Percentiles rank a stretch among this genome's conserved stretches.
Evolutionary conservation across 2,329 filamentous ascomycete species (phyloP).

Genomic region (Pseudofabraea citricarpa): DNA sequence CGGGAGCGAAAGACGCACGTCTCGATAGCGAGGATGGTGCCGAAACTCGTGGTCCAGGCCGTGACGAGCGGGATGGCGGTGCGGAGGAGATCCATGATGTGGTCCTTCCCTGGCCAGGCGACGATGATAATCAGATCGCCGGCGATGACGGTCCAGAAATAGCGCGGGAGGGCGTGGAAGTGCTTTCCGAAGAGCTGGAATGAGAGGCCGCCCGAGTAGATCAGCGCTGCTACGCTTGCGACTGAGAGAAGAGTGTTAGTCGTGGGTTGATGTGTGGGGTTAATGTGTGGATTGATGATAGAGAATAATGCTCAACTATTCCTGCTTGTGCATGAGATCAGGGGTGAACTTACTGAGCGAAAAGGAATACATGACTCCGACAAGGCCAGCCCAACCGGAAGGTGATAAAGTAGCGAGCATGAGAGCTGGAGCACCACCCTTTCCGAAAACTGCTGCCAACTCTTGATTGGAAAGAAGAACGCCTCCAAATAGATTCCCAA

Average conservation of each 20-base stretch:
- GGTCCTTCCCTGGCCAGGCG: not conserved
- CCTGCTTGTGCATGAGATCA: not conserved
- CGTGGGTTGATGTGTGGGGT: no score
- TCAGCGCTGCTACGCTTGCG: not conserved
- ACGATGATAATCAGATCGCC: not conserved
- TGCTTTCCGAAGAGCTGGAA: not conserved
- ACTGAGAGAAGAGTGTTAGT: no score
- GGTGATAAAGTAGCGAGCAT: not conserved
- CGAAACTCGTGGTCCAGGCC: not conserved
- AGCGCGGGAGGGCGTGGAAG: not conserved
- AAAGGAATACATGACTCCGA: not conserved
- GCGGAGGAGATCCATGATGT: not conserved
- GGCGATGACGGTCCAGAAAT: not conserved
- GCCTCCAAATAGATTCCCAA: not conserved
- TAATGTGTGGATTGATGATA: no score
- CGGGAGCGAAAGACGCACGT: not conserved
- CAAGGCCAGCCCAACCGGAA: not conserved
- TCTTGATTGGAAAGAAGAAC: not conserved
- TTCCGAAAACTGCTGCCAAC: not conserved
- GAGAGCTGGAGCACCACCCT: not conserved
- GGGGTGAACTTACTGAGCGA: not conserved
- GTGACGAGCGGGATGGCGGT: not conserved
- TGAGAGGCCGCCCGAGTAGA: not conserved
- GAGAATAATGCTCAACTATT: no score
- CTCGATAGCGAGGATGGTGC: not conserved